Conservation (phyloP, 305 asterid genomes). For the Fraxinus floribunda region DNA sequence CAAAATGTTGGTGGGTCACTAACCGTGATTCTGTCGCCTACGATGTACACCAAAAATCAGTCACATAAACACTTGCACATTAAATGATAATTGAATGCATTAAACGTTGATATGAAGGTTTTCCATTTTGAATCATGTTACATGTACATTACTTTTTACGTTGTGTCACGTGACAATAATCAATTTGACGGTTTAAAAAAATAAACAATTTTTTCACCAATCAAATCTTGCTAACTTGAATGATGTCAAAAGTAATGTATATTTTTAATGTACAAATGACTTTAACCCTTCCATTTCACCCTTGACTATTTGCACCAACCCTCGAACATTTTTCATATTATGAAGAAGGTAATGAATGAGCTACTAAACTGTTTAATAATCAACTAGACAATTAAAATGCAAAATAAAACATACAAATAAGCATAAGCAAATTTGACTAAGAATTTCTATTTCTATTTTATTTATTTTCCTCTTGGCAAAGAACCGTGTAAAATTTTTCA, state of each 20-base stretch:
- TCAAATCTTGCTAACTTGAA: not conserved
- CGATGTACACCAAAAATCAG: not conserved
- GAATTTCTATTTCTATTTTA: not conserved
- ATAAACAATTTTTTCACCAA: not conserved
- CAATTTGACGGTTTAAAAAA: not conserved
- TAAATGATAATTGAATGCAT: not conserved
- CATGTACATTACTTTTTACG: too few relatives aligned
- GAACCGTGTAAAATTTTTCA: not conserved
- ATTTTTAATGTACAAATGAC: not conserved
- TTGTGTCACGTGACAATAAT: not conserved
- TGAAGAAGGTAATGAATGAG: slow-evolving; percentile 19
- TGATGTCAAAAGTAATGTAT: not conserved
- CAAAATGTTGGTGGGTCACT: too few relatives aligned
- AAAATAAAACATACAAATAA: slow-evolving; percentile 4
- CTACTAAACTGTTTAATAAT: slow-evolving; percentile 14
- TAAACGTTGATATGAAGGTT: not conserved
- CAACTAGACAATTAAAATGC: not conserved
- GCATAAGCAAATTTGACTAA: not conserved
- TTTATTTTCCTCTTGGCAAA: not conserved
- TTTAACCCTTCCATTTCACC: not conserved
- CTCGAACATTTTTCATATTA: not conserved
- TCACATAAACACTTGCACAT: not conserved
- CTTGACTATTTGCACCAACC: not conserved
- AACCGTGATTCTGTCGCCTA: not conserved
- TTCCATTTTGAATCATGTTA: not conserved